Evolutionary conservation across 371 early-diverging fungal species (phyloP), one percentile per base, ranked within the genome.

Genomic region (Mortierella sp.): DNA sequence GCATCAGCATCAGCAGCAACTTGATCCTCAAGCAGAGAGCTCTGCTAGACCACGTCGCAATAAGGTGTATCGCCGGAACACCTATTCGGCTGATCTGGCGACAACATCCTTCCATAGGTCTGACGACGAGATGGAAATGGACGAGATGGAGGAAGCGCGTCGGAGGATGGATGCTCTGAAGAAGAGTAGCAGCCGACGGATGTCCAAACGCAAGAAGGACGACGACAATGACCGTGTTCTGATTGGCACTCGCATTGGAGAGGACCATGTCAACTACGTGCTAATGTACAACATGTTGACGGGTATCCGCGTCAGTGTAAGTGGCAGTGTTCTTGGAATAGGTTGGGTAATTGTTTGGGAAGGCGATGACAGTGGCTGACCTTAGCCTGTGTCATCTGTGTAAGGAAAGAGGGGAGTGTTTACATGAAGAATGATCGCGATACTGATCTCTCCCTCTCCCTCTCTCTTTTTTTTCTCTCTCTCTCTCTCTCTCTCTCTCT

Each of bases 271-370:
- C 41, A 90, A 89, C 72, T 90, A 90, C 63, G 88, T 94, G 48
- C 87, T 97, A 43, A 97, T 97, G 99, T 97, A 97, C 85, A 93
- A 98, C 72, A 97, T 98, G 98, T 81, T 98, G 50, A 98, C 97
- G 4, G 98, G 95, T 4, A 94, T 94, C 61, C 86, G 94, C 7
- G 90, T 90, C 28, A 90, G 91, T n/a, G 93, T 90, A 86, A 82
- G 83, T 83, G 28, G 14, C 37, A 14, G 4, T 11, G 37, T 14
- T 34, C 37, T 34, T 34, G 37, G 1, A 11, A 34, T 34, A 11
- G 14, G 7, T 34, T 3, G 23, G 21, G 14, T 12, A 24, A n/a
- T 32, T 19, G 3, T 37, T 46, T n/a, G n/a, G n/a, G n/a, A n/a
- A n/a, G n/a, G n/a, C n/a, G n/a, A n/a, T n/a, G n/a, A n/a, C n/a